Evolutionary conservation across 1,284 basidiomycete species (phyloP), one percentile per base, ranked within the genome.

Genomic region (Schizopora paradoxa): DNA sequence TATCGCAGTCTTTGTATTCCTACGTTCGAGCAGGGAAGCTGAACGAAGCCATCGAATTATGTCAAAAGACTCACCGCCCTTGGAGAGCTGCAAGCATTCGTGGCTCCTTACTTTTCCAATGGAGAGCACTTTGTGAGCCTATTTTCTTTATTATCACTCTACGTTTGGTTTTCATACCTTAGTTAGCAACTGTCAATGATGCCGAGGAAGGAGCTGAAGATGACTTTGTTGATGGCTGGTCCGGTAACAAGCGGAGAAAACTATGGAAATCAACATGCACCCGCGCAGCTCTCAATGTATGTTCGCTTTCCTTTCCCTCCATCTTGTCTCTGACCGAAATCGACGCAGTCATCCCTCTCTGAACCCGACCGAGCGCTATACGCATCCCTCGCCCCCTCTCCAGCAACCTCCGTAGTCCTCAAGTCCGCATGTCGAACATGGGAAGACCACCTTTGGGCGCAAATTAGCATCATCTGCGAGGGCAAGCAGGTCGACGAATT

Each of bases 381-480:
- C 56, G 94, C 93, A 0, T 82, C 91, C 0, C 76, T 99, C 5
- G 83, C 85, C 0, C 93, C 93, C 3, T 78, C 81, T 0, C 72
- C 77, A 3, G 73, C 80, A 53, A 92, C 95, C 4, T 77, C 89
- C 0, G 71, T 70, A 5, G 74, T 91, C 5, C 81, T 98, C 7
- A 78, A 77, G 56, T 75, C 82, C 0, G 84, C 88, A 3, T 94
- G 91, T 59, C 69, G 82, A 27, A 86, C 84, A 21, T 99, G 94
- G 93, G 87, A 94, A 61, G 95, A 99, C 59, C 82, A 92, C 54
- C 72, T 98, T 0, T 99, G 95, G 96, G 91, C 90, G 1, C 84
- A 91, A 54, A 73, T 95, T 47, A 86, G 85, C 56, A 74, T 92
- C 36, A 72, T 91, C 25, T 86, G 91, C 54, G 93, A 98, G 62